These are phyloP conservation scores for Phytophthora multivora DNA, from an alignment of 352 stramenopile species.

Conservation along the genomic window DNA sequence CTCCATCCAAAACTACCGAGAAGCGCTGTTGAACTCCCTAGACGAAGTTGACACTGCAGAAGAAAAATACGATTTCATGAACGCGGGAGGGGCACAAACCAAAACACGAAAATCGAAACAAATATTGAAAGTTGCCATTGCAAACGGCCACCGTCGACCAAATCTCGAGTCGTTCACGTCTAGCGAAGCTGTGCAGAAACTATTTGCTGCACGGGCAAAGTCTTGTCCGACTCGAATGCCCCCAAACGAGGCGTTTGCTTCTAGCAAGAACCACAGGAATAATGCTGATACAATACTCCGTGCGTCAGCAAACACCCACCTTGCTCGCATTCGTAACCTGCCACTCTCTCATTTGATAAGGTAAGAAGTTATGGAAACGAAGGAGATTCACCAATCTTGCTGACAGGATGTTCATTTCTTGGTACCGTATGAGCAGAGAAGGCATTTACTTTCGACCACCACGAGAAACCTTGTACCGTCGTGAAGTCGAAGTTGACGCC, in stretches of 20 bases:
- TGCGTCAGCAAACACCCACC: conserved; percentile 37
- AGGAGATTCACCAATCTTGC: not conserved
- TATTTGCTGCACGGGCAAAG: conserved; percentile 42
- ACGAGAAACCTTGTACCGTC: conserved; percentile 14
- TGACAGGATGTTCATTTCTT: conserved; percentile 7
- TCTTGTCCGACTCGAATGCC: not conserved
- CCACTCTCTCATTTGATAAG: conserved; percentile 47
- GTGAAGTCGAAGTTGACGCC: conserved; percentile 3
- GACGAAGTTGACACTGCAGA: conserved; percentile 11
- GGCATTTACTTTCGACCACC: conserved; percentile 48
- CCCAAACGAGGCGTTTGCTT: not conserved
- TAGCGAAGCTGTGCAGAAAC: conserved; percentile 41
- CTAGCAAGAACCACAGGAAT: not conserved
- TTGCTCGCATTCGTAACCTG: conserved; percentile 48
- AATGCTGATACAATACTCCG: conserved; percentile 19
- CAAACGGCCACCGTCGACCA: conserved; percentile 33
- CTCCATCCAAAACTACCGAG: conserved; percentile 16
- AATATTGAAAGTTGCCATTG: conserved; percentile 32
- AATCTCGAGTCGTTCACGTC: conserved; percentile 48
- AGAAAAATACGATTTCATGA: conserved; percentile 9
- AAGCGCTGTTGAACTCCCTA: conserved; percentile 14
- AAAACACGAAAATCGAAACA: conserved; percentile 3
- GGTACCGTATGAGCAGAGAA: conserved; percentile 30
- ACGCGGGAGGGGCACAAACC: not conserved
- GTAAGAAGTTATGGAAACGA: conserved; percentile 19